Evolutionary conservation across 2,329 filamentous ascomycete genomes (phyloP).

Genomic region (Fusarium sp.): DNA sequence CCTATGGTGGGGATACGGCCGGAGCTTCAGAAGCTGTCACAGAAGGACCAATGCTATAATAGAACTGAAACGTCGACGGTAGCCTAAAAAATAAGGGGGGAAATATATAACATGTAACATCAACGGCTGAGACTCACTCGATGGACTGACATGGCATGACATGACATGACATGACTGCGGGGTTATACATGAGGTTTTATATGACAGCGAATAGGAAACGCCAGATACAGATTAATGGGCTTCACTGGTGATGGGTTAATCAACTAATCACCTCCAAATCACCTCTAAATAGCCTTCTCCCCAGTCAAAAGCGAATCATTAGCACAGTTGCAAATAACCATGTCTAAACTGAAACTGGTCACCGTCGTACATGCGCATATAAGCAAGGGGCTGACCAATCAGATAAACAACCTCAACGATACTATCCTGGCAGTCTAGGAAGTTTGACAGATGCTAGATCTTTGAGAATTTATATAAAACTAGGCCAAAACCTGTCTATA

Average conservation of each 20-base stretch:
- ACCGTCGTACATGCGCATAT: constrained; percentile 6
- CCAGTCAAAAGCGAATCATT: constrained; percentile 11
- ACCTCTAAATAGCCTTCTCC: neutral
- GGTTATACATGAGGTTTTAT: constrained; percentile 1
- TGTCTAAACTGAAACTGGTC: constrained; percentile 20
- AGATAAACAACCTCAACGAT: neutral
- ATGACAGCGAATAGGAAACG: constrained; percentile 17
- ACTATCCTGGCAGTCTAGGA: neutral
- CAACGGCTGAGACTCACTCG: neutral
- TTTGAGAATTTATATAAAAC: too few species aligned
- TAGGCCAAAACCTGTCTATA: too few species aligned
- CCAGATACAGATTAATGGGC: neutral
- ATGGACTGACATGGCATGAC: constrained; percentile 14
- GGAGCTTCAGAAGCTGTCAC: neutral
- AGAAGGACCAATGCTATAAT: neutral
- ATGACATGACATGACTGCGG: constrained; percentile 30
- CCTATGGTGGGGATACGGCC: constrained; percentile 15
- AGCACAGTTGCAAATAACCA: neutral
- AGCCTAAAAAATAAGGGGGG: neutral
- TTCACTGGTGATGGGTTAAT: constrained; percentile 13
- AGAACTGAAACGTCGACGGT: neutral
- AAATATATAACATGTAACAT: neutral
- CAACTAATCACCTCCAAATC: neutral
- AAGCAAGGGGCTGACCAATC: constrained; percentile 15
- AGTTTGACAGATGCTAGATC: too few species aligned